A percentile compares a stretch with the other conserved stretches of the same genome.
These are phyloP conservation scores for Fusarium sp. DNA, from an alignment of 2,329 filamentous ascomycete species.

Conservation along the genomic window DNA sequence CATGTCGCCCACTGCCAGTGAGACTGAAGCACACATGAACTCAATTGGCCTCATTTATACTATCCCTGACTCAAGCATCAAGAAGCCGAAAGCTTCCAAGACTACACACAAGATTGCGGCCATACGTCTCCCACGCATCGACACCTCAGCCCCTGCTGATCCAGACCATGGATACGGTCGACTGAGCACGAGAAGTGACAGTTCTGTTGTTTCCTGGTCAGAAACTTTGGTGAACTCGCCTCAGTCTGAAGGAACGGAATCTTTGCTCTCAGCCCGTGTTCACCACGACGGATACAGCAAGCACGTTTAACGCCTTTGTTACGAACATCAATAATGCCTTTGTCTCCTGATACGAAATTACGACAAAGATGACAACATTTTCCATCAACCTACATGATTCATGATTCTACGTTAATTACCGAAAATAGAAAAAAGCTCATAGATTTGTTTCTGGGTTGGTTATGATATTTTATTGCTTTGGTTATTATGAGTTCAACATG, in stretches of 20 bases:
- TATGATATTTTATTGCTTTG: background rate
- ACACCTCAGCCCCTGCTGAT: conserved; percentile 22
- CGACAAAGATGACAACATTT: conserved; percentile 11
- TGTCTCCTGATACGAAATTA: conserved; percentile 10
- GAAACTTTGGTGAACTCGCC: conserved; percentile 5
- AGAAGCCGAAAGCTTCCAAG: background rate
- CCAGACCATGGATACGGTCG: background rate
- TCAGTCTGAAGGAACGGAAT: conserved; percentile 16
- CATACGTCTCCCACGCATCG: conserved; percentile 19
- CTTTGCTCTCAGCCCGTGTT: conserved; percentile 6
- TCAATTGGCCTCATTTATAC: conserved; percentile 32
- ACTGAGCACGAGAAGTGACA: conserved; percentile 26
- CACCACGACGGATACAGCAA: conserved; percentile 28
- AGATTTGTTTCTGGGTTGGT: background rate
- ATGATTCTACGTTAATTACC: conserved; percentile 9
- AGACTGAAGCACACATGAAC: conserved; percentile 41
- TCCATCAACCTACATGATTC: conserved; percentile 5
- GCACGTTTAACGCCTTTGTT: conserved; percentile 8
- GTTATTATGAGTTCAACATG: background rate
- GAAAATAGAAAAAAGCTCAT: conserved; percentile 21
- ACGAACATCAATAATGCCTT: conserved; percentile 2
- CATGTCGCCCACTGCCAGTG: conserved; percentile 26
- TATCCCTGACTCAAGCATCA: conserved; percentile 1
- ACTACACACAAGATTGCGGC: background rate
- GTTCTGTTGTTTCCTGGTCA: conserved; percentile 32